Conservation (phyloP, 257 asterid species). For the Solanum sejunctum region DNA sequence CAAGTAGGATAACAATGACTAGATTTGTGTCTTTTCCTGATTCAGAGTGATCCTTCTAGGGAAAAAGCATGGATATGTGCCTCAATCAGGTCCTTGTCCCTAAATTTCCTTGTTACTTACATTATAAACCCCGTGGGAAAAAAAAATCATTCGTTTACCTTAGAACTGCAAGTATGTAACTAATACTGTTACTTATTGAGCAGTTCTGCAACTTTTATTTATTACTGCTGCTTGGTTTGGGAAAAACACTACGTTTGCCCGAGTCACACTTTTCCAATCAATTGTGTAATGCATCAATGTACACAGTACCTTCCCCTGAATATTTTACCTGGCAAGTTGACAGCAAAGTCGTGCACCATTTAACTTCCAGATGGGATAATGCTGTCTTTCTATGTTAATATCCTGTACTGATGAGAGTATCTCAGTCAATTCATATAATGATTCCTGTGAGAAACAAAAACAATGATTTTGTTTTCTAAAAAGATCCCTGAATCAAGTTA, state of each 20-base stretch:
- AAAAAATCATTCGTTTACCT: not conserved
- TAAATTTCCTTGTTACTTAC: not conserved
- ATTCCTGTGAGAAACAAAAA: not conserved
- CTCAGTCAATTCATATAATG: not conserved
- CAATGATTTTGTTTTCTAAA: not conserved
- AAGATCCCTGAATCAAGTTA: conserved; percentile 58
- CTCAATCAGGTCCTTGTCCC: not conserved
- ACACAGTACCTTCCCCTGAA: not conserved
- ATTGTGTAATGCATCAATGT: not conserved
- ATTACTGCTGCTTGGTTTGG: not conserved
- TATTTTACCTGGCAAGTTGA: not conserved
- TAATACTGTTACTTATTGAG: not conserved
- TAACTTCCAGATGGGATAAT: not conserved
- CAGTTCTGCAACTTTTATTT: not conserved
- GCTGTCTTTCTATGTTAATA: not conserved
- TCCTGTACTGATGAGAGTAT: not conserved
- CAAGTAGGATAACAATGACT: not conserved
- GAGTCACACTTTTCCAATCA: not conserved
- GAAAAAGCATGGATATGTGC: not conserved
- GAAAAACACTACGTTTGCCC: not conserved
- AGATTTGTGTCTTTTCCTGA: not conserved
- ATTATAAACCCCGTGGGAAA: not conserved
- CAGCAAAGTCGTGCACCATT: not conserved
- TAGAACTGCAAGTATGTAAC: not conserved
- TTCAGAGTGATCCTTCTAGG: not conserved